phyloP scores from a whole-genome alignment of 2,329 filamentous ascomycete genomes.

The Paracoccidioides lutzii region DNA sequence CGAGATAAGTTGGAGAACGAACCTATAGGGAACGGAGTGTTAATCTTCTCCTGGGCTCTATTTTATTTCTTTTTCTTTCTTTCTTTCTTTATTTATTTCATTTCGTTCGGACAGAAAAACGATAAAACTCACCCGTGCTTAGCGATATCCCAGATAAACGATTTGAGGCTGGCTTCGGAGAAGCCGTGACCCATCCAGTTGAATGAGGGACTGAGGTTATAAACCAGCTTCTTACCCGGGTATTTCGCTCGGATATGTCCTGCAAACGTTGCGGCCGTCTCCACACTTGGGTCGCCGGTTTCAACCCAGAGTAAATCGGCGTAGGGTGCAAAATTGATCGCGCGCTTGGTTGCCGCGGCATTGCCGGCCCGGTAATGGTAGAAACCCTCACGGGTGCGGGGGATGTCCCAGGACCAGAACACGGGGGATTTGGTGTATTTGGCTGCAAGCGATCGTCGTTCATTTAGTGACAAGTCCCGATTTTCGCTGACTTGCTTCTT shows the following conservation, averaged over 20 bases:
- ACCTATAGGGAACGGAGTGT: conserved; percentile 25
- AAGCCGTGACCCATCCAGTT: conserved; percentile 98
- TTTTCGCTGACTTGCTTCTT: conserved; percentile 48
- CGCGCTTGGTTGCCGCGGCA: conserved; percentile 73
- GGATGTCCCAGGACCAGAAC: conserved; percentile 81
- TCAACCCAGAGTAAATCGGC: conserved; percentile 96
- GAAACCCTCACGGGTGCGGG: conserved; percentile 83
- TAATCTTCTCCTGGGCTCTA: conserved; percentile 24
- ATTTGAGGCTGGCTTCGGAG: conserved; percentile 64
- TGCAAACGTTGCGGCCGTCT: conserved; percentile 62
- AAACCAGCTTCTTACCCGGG: conserved; percentile 81
- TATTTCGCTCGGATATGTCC: conserved; percentile 55
- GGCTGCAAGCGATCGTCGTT: conserved; percentile 59
- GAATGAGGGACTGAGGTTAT: conserved; percentile 93
- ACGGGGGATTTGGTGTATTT: conserved; percentile 55
- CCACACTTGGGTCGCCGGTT: conserved; percentile 75
- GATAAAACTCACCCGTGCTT: conserved; percentile 58
- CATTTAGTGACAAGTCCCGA: conserved; percentile 63
- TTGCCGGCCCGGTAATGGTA: conserved; percentile 65
- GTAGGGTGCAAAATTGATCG: conserved; percentile 79
- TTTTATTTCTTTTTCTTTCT: background rate
- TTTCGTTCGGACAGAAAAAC: background rate
- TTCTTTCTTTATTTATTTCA: too few relatives aligned
- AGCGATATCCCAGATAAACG: conserved; percentile 93
- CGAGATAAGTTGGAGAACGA: conserved; percentile 52